Evolutionary conservation across 2,329 filamentous ascomycete species (phyloP), one percentile per base, ranked within the genome.

Genomic region (Colletotrichum cordylinicola): DNA sequence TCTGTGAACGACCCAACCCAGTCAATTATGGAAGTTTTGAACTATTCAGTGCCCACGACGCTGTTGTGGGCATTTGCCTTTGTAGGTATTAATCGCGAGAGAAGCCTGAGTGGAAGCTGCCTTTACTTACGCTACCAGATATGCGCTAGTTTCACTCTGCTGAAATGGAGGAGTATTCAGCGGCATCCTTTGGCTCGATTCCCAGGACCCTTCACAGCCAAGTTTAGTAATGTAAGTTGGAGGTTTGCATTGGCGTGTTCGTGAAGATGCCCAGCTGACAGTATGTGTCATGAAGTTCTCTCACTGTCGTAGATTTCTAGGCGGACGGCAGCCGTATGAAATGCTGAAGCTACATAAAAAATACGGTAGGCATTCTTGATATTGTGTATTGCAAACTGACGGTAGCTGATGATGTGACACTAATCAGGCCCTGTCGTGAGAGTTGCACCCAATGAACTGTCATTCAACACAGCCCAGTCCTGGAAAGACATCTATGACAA

Each of bases 381-480:
- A 48, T 48, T 6, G 6, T 48, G 10, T 2, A 13, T 1, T 13
- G 43, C n/a, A 4, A 13, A 21, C 43, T 52, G 43, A 8, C 43
- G 13, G 4, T 52, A 6, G 43, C n/a, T 52, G n/a, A 52, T 21
- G 43, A 52, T 21, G 4, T 3, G 1, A 52, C n/a, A 52, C 43
- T 6, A 21, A 52, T 6, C 37, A 88, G 88, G 88, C 7, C 82
- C 83, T 1, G 83, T 90, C 3, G 87, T 90, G 7, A 85, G 88
- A 15, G 80, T 88, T 52, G 83, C 83, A 8, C 88, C 88, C 3
- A 83, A 87, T 71, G 87, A 89, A 76, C 82, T 90, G 2, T 85
- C 86, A 1, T 90, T 87, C 78, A 84, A 80, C 43, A 79, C 82
- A 18, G 79, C 81, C 5, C 69, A 82, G 4, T 79, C 79, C 10